Percentiles rank a stretch among this genome's conserved stretches.
Evolutionary conservation across 2,329 filamentous ascomycete species (phyloP).

Genomic region (Diaporthe citri): DNA sequence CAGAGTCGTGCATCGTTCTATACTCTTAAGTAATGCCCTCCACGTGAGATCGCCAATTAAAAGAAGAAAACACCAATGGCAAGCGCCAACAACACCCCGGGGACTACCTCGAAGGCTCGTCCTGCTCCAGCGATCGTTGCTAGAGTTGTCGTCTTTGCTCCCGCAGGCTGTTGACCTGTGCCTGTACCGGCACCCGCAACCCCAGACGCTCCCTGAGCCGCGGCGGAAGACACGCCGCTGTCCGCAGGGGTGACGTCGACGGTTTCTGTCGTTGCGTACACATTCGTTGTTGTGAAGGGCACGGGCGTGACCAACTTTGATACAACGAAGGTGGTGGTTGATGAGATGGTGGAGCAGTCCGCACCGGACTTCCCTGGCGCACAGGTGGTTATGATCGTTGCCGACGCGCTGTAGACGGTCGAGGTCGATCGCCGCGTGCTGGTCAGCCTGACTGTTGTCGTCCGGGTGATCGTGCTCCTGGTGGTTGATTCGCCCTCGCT

Average conservation of each 20-base stretch:
- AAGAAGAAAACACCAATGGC: not conserved
- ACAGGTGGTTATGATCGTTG: not conserved
- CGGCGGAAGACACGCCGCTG: not conserved
- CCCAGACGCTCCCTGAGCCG: not conserved
- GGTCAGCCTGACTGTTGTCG: constrained; percentile 15
- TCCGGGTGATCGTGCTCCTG: constrained; percentile 4
- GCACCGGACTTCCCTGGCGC: not conserved
- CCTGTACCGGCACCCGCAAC: constrained; percentile 14
- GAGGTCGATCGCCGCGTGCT: constrained; percentile 3
- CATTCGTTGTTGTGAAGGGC: not conserved
- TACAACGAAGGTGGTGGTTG: not conserved
- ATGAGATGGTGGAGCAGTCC: constrained; percentile 21
- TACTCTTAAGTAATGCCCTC: not conserved
- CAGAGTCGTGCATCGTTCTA: not conserved
- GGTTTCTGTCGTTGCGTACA: not conserved
- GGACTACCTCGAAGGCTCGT: not conserved
- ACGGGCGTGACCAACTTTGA: not conserved
- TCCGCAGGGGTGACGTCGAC: not conserved
- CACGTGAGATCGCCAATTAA: not conserved
- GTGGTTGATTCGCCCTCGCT: not conserved
- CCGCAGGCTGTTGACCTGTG: not conserved
- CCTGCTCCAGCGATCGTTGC: constrained; percentile 14
- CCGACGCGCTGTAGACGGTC: not conserved
- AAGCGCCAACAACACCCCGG: not conserved
- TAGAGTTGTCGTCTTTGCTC: not conserved